Evolutionary conservation across 805 yeast species (phyloP), one percentile per base, ranked within the genome.

Genomic region (Maudiozyma bulderi): DNA sequence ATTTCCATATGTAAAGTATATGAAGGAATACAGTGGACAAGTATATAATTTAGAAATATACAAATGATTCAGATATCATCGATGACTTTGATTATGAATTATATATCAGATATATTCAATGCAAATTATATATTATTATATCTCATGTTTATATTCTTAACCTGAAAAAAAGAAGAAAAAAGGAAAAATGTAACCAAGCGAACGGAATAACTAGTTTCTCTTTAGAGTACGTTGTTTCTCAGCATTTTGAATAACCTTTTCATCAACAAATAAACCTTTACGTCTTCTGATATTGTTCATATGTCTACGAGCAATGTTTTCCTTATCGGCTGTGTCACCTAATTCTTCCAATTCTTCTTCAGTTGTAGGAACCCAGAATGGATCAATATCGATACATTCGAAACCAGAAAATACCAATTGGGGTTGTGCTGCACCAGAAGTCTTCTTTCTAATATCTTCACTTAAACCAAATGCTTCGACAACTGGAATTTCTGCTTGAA

Each of bases 311-410:
- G 97, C 98, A 54, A 90, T 73, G 60, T 93, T 93, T 59, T 88
- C 98, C 58, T 86, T 77, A 57, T 93, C 99, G 1, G 96, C 95
- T 55, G 78, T 77, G 54, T 87, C 96, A 30, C 99, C 99, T 43
- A 87, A 71, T 50, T 88, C 95, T 64, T 93, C 98, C 43, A 93
- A 68, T 65, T 93, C 99, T 64, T 89, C 97, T 58, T 87, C 97
- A 0, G 99, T 93, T 3, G 93, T 86, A 11, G 99, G 99, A 13
- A 93, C 95, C 99, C 99, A 93, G 73, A 86, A 93, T 43, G 99
- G 99, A 72, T 93, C 98, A 55, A 84, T 78, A 54, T 89, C 95
- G 46, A 91, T 78, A 54, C 82, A 71, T 59, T 89, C 93, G 63
- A 78, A 93, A 0, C 98, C 98, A 31, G 85, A 77, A 60, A 91